phyloP scores from a whole-genome alignment of 306 rosid genomes.

The Luffa acutangula region DNA sequence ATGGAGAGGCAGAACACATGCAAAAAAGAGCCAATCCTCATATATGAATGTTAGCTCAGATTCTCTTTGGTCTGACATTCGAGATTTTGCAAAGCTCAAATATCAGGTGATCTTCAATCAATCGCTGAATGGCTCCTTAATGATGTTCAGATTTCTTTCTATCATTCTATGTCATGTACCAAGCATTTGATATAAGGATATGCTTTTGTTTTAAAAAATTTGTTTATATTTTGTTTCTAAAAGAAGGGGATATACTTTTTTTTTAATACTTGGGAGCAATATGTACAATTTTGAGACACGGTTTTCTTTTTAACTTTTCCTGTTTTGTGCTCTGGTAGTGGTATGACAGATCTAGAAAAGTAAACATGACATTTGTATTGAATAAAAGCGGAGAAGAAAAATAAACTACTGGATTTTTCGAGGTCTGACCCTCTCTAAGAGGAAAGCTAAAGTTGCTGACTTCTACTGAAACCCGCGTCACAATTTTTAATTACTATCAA shows the following conservation, averaged over 20 bases:
- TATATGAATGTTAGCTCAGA: constrained; percentile 67
- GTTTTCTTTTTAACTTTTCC: not conserved
- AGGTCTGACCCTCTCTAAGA: not conserved
- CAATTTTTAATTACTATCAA: not conserved
- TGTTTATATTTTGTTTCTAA: not conserved
- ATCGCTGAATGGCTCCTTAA: not conserved
- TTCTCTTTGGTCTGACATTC: constrained; percentile 69
- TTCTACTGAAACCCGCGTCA: not conserved
- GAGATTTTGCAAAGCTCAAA: constrained; percentile 68
- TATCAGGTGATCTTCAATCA: constrained; percentile 50
- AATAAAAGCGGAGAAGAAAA: not conserved
- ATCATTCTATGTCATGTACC: not conserved
- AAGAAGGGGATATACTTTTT: not conserved
- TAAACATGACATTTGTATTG: not conserved
- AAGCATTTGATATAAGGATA: not conserved
- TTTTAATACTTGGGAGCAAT: not conserved
- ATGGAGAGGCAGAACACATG: constrained; percentile 62
- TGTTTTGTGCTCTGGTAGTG: not conserved
- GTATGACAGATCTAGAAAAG: not conserved
- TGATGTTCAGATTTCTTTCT: not conserved
- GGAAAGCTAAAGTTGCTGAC: not conserved
- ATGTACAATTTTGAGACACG: not conserved
- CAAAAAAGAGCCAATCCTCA: constrained; percentile 48
- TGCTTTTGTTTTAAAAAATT: no score
- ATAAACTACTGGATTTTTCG: not conserved